A percentile compares a stretch with the other conserved stretches of the same genome.
Evolutionary conservation across 495 filamentous ascomycete genomes (phyloP).

Genomic region (Immersiella caudata): DNA sequence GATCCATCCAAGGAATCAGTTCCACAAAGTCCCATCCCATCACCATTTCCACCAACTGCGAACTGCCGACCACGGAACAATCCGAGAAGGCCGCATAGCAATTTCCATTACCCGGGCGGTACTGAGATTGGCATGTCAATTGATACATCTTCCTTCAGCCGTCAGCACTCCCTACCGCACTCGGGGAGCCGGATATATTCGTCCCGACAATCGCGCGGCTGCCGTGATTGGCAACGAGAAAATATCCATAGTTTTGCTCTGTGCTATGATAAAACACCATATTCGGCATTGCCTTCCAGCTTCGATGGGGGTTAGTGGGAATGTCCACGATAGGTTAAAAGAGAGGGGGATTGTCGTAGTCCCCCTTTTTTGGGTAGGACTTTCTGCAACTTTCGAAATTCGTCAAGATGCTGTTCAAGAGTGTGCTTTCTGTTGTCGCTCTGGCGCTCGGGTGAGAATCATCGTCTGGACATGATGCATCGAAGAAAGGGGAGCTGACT

Average conservation of each 20-base stretch:
- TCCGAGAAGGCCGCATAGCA: not conserved
- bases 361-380: not conserved
- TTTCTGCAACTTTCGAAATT: not conserved
- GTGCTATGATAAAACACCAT: not conserved
- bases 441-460: conserved; percentile 26
- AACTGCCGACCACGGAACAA: not conserved
- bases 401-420: conserved; percentile 23
- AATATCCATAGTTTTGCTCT: not conserved
- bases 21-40: no score
- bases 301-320: not conserved
- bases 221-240: not conserved
- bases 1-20: no score
- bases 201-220: not conserved
- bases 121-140: not conserved
- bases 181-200: not conserved
- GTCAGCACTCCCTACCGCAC: not conserved
- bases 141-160: not conserved
- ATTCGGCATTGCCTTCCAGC: not conserved
- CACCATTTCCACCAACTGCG: no score
- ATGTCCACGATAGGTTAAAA: not conserved
- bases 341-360: not conserved
- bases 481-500: not conserved
- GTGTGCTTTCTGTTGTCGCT: conserved; percentile 20
- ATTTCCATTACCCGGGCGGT: not conserved
- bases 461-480: not conserved